Base-by-base conservation (phyloP, 2,329 filamentous ascomycete species). In the Pyrenophora teres region DNA sequence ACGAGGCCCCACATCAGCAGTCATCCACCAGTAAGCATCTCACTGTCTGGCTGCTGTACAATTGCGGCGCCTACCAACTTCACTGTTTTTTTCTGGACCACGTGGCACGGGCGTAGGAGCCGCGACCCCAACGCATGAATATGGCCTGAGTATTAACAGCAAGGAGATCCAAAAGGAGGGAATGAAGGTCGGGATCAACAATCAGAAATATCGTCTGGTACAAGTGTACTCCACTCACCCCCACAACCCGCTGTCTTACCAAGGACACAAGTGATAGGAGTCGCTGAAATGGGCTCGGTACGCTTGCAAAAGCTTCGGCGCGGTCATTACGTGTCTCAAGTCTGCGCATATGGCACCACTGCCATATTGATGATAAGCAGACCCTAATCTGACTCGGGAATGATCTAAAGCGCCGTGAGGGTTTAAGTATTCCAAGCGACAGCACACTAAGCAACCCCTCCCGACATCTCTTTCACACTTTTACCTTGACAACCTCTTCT, bases 301-400 rank as follows among this genome's bases (percentile, higher is more conserved):
- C 47, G 35, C 39, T 33, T 46, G 43, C 49, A 52, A 47, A 30
- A 40, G 32, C 39, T 52, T 35, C 49, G 43, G 45, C 43, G 27
- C 32, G 21, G 44, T 39, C 49, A 42, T 27, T n/a, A 21, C 40
- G 43, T 41, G 38, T 27, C 33, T 44, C 25, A 48, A 32, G 39
- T 32, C 49, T 40, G 32, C 38, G 41, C 31, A 25, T 38, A 23
- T 23, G 44, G 23, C 33, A 46, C 35, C n/a, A 31, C 30, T 31
- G 18, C 31, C 44, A 36, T 33, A 52, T 38, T 30, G 36, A 42
- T 30, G 32, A 36, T 48, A 42, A 52, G 49, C 49, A 46, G 27
- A 32, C 41, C 49, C 6, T 36, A 46, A 48, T 27, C 27, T 39
- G 38, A 46, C 39, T 23, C 37, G 36, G 32, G 32, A 51, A 41